Base-by-base conservation (phyloP, 2,329 filamentous ascomycete species). In the Sporothrix phasma region DNA sequence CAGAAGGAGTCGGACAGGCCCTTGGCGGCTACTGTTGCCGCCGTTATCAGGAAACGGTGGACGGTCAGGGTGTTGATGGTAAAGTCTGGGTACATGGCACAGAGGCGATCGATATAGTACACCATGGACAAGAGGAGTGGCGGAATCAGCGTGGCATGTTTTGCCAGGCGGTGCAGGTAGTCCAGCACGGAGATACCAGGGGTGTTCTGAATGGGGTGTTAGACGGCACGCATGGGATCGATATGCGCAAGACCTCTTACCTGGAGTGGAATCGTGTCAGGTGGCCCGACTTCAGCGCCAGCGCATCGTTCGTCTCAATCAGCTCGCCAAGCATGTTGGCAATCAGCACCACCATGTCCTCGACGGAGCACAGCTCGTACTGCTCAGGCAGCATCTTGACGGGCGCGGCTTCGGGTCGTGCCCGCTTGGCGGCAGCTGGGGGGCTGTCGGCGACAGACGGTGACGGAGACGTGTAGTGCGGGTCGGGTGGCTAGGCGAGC, bases 81-180 rank as follows among this genome's bases (percentile, higher is more conserved):
- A 74, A 99, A 99, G 54, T 93, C 89, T 3, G 90, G 89, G 73
- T 97, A 99, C 65, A 96, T 80, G 11, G 90, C 88, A 75, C 93
- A 99, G 24, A 99, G 82, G 37, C 92, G 88, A 76, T 99, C 94
- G 71, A 99, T 97, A 72, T 97, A 99, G 73, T 95, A 99, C 64
- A 99, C 94, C 91, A 99, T 97, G 70, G 92, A 94, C 41, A 99
- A 84, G n/a, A 99, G 81, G 60, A 99, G 88, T 0, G 94, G 93
- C 13, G 94, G 92, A 6, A 91, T 92, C 3, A 99, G 81, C 0
- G 93, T 97, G 29, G 94, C 94, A 74, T 99, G 94, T 65, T 92
- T 91, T 26, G 95, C 94, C 65, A 99, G 81, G 67, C 94, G 88
- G 71, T 94, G 89, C 41, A 99, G 83, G 73, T 99, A 99, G 74